Evolutionary conservation across 2,329 filamentous ascomycete genomes (phyloP).

Genomic region (Ophiostoma sp.): DNA sequence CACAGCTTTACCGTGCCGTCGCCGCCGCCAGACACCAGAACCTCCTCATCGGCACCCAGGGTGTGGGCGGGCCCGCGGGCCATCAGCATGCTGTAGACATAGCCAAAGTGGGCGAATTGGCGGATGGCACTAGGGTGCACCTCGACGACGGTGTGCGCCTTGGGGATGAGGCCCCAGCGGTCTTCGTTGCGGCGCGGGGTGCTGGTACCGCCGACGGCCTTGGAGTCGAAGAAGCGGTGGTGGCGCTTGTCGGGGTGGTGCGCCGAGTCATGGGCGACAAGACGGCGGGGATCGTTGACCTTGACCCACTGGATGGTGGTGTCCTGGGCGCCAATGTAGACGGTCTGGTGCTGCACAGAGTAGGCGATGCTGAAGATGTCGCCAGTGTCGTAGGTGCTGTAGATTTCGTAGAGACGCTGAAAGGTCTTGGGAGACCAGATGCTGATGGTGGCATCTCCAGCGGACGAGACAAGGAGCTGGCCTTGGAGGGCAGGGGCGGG

Average conservation of each 20-base stretch:
- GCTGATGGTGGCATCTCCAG: conserved; percentile 88
- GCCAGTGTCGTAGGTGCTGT: conserved; percentile 88
- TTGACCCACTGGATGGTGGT: conserved; percentile 92
- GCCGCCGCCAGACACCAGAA: conserved; percentile 84
- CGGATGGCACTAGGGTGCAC: conserved; percentile 74
- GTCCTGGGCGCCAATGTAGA: conserved; percentile 91
- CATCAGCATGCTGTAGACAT: conserved; percentile 93
- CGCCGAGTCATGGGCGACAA: conserved; percentile 56
- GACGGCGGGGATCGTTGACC: conserved; percentile 57
- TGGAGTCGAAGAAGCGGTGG: conserved; percentile 89
- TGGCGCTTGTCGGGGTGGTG: conserved; percentile 71
- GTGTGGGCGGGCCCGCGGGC: conserved; percentile 63
- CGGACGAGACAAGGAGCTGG: conserved; percentile 77
- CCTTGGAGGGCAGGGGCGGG: conserved; percentile 44
- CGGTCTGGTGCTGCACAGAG: conserved; percentile 68
- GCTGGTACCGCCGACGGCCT: conserved; percentile 72
- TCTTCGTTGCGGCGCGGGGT: conserved; percentile 67
- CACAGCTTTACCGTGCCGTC: conserved; percentile 96
- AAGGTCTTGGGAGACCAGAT: conserved; percentile 81
- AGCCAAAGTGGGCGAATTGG: conserved; percentile 91
- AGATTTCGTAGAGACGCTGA: conserved; percentile 77
- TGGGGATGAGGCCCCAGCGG: conserved; percentile 50
- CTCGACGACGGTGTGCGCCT: conserved; percentile 59
- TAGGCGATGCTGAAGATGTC: conserved; percentile 96
- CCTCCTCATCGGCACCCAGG: conserved; percentile 67